Percentiles rank a stretch among this genome's conserved stretches.
These are phyloP conservation scores for Yueomyces sp. DNA, from an alignment of 1,139 yeast species.

Conservation along the genomic window DNA sequence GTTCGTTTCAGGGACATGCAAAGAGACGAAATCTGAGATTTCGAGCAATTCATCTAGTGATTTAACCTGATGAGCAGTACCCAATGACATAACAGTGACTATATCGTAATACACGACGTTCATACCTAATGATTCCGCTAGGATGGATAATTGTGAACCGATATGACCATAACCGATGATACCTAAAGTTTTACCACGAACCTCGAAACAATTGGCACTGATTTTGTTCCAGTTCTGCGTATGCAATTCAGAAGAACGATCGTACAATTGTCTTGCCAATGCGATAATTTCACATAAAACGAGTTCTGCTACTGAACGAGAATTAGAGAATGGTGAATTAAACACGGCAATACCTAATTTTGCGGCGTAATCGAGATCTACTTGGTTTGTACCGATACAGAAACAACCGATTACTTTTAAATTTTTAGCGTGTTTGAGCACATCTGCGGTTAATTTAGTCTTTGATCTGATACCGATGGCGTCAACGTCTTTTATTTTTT, in stretches of 20 bases:
- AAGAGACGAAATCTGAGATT: constrained; percentile 76
- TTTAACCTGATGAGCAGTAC: constrained; percentile 89
- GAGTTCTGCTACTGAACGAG: constrained; percentile 96
- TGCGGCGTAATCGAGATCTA: constrained; percentile 85
- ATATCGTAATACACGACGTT: constrained; percentile 89
- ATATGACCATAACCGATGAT: constrained; percentile 97
- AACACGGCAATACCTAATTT: constrained; percentile 89
- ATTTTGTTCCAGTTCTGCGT: constrained; percentile 98
- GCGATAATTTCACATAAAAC: constrained; percentile 92
- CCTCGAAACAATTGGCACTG: constrained; percentile 93
- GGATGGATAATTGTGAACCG: constrained; percentile 91
- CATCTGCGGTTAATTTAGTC: constrained; percentile 72
- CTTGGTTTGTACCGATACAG: constrained; percentile 99
- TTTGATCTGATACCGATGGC: constrained; percentile 98
- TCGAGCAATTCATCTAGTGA: constrained; percentile 72
- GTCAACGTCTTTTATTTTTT: constrained; percentile 85
- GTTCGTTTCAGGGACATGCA: constrained; percentile 90
- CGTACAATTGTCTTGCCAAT: constrained; percentile 93
- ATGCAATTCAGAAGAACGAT: constrained; percentile 91
- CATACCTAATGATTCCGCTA: constrained; percentile 98
- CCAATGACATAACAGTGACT: constrained; percentile 86
- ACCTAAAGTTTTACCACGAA: constrained; percentile 96
- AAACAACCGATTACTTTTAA: constrained; percentile 90
- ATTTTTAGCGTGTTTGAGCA: constrained; percentile 77
- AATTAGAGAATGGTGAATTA: constrained; percentile 97